Evolutionary conservation across 768 basidiomycete genomes (phyloP), one percentile per base, ranked within the genome.

Genomic region (Solioccasus polychromus): DNA sequence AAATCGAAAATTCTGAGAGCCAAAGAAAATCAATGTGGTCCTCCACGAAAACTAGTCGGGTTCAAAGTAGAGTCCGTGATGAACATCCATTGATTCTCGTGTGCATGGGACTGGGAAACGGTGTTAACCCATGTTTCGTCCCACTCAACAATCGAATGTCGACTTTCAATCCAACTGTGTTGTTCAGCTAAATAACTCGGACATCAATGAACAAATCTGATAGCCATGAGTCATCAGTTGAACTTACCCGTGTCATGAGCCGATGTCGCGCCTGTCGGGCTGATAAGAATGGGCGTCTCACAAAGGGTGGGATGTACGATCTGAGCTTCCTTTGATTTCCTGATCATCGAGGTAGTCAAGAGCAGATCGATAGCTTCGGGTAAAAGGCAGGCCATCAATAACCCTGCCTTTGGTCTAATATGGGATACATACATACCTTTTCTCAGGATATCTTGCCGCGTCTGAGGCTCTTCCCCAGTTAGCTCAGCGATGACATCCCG

Each of bases 381-480:
- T 11, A 3, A 30, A 39, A 44, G n/a, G 10, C 15, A 42, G 7
- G 19, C 12, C 5, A 12, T 53, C 8, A 48, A 44, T 2, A 17
- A 30, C 3, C 14, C 17, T 25, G 14, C 11, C 12, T 3, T 31
- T 0, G 24, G 20, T 15, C 24, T 7, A 12, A 9, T 2, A 36
- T 22, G 8, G 8, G 1, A 15, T 26, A 11, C 24, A 10, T 31
- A 39, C 39, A 44, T 12, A 57, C 62, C 58, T 54, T 46, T 54
- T 19, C 18, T 51, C 8, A 64, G 42, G 24, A 48, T 51, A 14
- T 64, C 62, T 5, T 60, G 42, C 9, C 63, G 53, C 2, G 51
- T 60, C 8, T 42, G 48, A 0, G 29, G 42, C 17, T 42, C 51
- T 20, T 50, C 44, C 1, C 52, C 50, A 0, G 55, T 60, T 12